A percentile compares a stretch with the other conserved stretches of the same genome.
phyloP scores from a whole-genome alignment of 495 filamentous ascomycete genomes.

The Recurvomyces mirabilis region DNA sequence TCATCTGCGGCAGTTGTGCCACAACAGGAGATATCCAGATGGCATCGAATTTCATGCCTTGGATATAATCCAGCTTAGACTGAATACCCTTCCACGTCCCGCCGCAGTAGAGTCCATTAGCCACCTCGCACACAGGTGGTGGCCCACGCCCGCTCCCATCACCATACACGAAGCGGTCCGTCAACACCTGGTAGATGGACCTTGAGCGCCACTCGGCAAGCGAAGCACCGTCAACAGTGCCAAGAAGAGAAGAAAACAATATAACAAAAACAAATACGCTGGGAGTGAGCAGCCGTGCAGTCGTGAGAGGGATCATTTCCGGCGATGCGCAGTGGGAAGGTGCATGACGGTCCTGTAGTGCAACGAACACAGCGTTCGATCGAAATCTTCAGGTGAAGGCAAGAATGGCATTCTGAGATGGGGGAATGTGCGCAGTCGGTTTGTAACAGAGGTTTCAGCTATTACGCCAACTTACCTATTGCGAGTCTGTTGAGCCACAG shows the following conservation, averaged over 20 bases:
- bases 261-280: neutral
- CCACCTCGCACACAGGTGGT: conserved; percentile 36
- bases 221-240: conserved; percentile 11
- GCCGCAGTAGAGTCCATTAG: conserved; percentile 19
- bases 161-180: conserved; percentile 40
- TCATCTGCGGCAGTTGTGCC: conserved; percentile 38
- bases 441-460: no score
- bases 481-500: no score
- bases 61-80: conserved; percentile 14
- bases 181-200: conserved; percentile 63
- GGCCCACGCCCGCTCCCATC: conserved; percentile 54
- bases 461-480: no score
- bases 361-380: no score
- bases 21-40: conserved; percentile 73
- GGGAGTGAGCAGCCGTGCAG: neutral
- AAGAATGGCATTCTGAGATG: no score
- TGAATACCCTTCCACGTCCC: conserved; percentile 16
- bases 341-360: neutral
- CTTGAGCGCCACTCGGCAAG: conserved; percentile 30
- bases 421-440: no score
- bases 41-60: conserved; percentile 32
- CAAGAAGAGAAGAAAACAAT: neutral
- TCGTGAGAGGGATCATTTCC: neutral
- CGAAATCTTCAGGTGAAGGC: no score
- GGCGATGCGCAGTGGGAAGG: neutral